These are phyloP conservation scores for Rutidosis leptorrhynchoides DNA, from an alignment of 129 eudicot genomes.

Conservation along the genomic window DNA sequence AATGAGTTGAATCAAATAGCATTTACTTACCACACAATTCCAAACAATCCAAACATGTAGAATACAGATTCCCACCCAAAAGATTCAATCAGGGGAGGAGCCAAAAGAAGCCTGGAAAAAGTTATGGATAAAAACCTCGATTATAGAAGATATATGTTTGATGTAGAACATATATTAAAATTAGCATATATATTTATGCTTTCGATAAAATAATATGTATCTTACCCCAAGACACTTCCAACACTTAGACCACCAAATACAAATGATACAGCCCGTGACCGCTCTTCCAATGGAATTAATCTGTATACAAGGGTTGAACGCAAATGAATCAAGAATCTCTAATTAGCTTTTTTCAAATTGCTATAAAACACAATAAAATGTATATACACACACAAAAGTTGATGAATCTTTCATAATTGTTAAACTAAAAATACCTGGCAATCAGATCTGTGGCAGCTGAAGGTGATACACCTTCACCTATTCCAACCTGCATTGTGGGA, in stretches of 20 bases:
- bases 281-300: conserved; percentile 84
- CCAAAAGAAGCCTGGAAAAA: conserved; percentile 84
- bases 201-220: conserved; percentile 15
- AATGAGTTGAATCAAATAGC: not conserved
- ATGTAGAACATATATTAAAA: not conserved
- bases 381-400: not conserved
- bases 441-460: conserved; percentile 98
- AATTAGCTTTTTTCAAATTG: not conserved
- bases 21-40: conserved; percentile 78
- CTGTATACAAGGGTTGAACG: conserved; percentile 40
- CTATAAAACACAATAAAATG: not conserved
- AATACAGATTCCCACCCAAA: conserved; percentile 98
- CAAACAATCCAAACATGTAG: conserved; percentile 82
- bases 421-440: conserved; percentile 53
- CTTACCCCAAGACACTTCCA: conserved; percentile 94
- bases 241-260: conserved; percentile 97
- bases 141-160: not conserved
- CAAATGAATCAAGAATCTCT: not conserved
- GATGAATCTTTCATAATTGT: not conserved
- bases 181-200: not conserved
- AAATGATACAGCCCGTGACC: conserved; percentile 95
- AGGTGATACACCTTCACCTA: conserved; percentile 99
- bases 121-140: conserved; percentile 3
- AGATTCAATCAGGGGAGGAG: conserved; percentile 84
- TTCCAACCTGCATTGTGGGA: conserved; percentile 71